These are phyloP conservation scores for Aureobasidium sp. DNA, from an alignment of 2,329 filamentous ascomycete species.

Conservation along the genomic window DNA sequence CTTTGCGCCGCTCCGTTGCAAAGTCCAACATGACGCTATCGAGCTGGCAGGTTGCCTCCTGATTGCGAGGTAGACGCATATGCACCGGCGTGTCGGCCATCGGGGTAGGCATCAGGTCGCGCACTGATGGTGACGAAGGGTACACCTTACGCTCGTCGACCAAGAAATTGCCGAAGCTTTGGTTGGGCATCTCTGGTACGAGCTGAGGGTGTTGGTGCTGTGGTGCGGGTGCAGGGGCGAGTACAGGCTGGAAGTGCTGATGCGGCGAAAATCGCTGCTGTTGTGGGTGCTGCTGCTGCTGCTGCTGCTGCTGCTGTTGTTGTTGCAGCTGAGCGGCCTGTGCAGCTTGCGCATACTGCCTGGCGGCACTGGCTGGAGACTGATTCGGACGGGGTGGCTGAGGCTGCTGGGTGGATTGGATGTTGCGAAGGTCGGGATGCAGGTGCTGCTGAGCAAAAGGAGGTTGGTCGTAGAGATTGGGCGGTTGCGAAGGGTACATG, in stretches of 20 bases:
- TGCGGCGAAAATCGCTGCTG: slow-evolving; percentile 5
- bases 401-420: slow-evolving; percentile 8
- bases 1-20: slow-evolving; percentile 60
- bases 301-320: slow-evolving; percentile 1
- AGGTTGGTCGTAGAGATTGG: slow-evolving; percentile 10
- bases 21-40: slow-evolving; percentile 78
- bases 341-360: slow-evolving; percentile 12
- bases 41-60: slow-evolving; percentile 64
- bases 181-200: not conserved
- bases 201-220: not conserved
- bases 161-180: not conserved
- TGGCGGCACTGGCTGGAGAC: slow-evolving; percentile 10
- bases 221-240: not conserved
- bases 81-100: slow-evolving; percentile 25
- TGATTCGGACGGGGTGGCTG: not conserved
- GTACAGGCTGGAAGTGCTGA: not conserved
- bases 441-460: slow-evolving; percentile 23
- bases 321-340: slow-evolving; percentile 10
- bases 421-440: slow-evolving; percentile 28
- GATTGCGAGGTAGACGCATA: slow-evolving; percentile 45
- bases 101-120: slow-evolving; percentile 24
- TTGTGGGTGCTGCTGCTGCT: not conserved
- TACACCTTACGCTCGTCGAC: slow-evolving; percentile 24
- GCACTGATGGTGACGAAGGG: slow-evolving; percentile 5
- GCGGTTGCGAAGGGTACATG: slow-evolving; percentile 5